Evolutionary conservation across 495 filamentous ascomycete species (phyloP).

Genomic region (Neurospora sp.): DNA sequence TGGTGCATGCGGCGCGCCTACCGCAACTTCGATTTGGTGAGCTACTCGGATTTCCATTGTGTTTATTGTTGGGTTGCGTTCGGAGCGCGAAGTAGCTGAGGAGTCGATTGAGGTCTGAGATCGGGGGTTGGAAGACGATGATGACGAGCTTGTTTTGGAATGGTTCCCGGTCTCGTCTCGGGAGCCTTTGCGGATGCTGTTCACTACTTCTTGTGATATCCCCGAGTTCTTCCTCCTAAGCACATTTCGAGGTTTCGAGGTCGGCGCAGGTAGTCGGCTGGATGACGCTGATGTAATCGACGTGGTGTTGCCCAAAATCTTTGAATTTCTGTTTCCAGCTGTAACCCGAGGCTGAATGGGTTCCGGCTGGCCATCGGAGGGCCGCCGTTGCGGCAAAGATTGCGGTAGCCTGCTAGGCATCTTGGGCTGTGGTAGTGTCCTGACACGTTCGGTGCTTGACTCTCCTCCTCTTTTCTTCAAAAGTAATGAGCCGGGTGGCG

Average conservation of each 20-base stretch:
- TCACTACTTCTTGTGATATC: conserved; percentile 25
- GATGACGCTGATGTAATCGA: conserved; percentile 1
- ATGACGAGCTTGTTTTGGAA: conserved; percentile 21
- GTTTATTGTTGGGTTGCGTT: conserved; percentile 30
- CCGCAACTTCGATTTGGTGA: conserved; percentile 25
- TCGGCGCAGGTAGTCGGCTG: conserved; percentile 13
- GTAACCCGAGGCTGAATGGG: conserved; percentile 21
- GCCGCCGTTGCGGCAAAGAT: conserved; percentile 16
- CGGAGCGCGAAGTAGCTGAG: conserved; percentile 15
- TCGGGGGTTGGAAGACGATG: conserved; percentile 26
- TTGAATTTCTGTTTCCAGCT: conserved; percentile 9
- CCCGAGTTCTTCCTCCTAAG: conserved; percentile 40
- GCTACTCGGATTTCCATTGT: conserved; percentile 27
- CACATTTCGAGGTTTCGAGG: conserved; percentile 25
- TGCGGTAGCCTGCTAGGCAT: conserved; percentile 28
- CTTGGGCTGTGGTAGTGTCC: conserved; percentile 23
- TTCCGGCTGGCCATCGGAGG: conserved; percentile 14
- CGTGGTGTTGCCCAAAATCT: conserved; percentile 4
- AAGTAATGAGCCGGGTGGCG: conserved; percentile 5
- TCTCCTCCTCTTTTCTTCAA: conserved; percentile 13
- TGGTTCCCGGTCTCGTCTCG: conserved; percentile 20
- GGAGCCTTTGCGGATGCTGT: conserved; percentile 19
- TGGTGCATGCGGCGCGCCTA: conserved; percentile 21
- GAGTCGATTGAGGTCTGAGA: conserved; percentile 22
- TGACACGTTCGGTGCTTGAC: conserved; percentile 12